Conservation (phyloP, 495 filamentous ascomycete species). For the Pyrenopolyporus hunteri region DNA sequence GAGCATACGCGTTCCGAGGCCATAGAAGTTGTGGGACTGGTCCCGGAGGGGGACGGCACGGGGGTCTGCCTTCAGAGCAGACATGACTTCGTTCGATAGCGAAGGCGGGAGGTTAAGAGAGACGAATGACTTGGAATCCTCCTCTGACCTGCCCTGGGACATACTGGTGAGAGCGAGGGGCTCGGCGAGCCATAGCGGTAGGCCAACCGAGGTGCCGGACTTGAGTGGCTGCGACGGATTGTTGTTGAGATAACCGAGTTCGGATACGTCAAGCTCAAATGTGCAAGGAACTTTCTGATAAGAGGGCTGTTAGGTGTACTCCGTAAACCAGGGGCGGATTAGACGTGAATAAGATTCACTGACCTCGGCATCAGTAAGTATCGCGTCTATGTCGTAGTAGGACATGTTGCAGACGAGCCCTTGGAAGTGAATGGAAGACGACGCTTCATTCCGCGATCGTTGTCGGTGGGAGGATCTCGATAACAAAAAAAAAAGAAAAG, state of each 20-base stretch:
- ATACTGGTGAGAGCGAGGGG: constrained; percentile 84
- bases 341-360: background rate
- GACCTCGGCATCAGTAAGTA: constrained; percentile 91
- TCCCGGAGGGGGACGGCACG: constrained; percentile 82
- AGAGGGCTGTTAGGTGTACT: background rate
- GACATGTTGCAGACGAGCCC: constrained; percentile 60
- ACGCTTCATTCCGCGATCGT: constrained; percentile 1
- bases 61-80: constrained; percentile 89
- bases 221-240: constrained; percentile 67
- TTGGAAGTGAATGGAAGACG: background rate
- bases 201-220: constrained; percentile 74
- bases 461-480: background rate
- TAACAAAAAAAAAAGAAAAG: too few relatives aligned
- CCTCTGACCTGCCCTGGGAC: constrained; percentile 54
- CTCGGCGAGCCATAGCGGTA: constrained; percentile 96
- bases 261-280: constrained; percentile 85
- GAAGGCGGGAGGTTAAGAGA: constrained; percentile 82
- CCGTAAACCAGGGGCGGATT: background rate
- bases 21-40: constrained; percentile 85
- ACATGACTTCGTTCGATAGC: constrained; percentile 80
- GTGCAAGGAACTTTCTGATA: constrained; percentile 90
- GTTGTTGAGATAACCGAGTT: constrained; percentile 88
- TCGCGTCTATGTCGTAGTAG: constrained; percentile 95
- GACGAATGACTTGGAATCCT: constrained; percentile 62
- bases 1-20: constrained; percentile 78